Conservation (phyloP, 2,329 filamentous ascomycete species). For the Arthroderma sp. region DNA sequence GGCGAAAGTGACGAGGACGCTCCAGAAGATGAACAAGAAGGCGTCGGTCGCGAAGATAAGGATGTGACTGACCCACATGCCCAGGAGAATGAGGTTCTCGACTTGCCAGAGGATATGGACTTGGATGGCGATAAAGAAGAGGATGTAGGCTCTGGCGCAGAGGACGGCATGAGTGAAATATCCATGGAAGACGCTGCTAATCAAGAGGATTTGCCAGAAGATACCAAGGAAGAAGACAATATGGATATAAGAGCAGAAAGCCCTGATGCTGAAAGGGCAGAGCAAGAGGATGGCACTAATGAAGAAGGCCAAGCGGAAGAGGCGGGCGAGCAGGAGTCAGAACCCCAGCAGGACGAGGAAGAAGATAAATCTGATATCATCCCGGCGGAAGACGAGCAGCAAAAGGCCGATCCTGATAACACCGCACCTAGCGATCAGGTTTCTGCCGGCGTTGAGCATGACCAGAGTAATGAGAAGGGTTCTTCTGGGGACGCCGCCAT, state of each 20-base stretch:
- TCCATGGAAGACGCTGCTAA: constrained; percentile 31
- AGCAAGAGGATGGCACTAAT: constrained; percentile 25
- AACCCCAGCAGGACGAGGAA: constrained; percentile 31
- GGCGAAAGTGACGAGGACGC: constrained; percentile 29
- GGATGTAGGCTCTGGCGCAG: constrained; percentile 41
- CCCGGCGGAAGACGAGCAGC: constrained; percentile 36
- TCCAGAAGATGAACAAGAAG: constrained; percentile 49
- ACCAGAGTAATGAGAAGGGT: constrained; percentile 33
- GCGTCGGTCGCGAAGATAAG: constrained; percentile 49
- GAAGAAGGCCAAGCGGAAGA: constrained; percentile 39
- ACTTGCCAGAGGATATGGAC: constrained; percentile 79
- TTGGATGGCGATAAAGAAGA: constrained; percentile 54
- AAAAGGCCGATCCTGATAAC: constrained; percentile 44
- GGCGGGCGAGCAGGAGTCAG: constrained; percentile 22
- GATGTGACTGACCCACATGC: constrained; percentile 62
- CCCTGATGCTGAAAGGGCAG: constrained; percentile 19
- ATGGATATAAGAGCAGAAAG: constrained; percentile 19
- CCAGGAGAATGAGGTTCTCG: constrained; percentile 68
- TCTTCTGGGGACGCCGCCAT: constrained; percentile 38
- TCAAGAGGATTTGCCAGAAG: constrained; percentile 20
- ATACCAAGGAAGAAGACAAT: constrained; percentile 15
- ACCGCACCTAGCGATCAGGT: constrained; percentile 35
- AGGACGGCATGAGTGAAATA: constrained; percentile 38
- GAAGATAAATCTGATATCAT: constrained; percentile 43
- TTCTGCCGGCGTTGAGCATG: constrained; percentile 29